Conservation (phyloP, 2,329 filamentous ascomycete species). For the Pseudogymnoascus sp. region DNA sequence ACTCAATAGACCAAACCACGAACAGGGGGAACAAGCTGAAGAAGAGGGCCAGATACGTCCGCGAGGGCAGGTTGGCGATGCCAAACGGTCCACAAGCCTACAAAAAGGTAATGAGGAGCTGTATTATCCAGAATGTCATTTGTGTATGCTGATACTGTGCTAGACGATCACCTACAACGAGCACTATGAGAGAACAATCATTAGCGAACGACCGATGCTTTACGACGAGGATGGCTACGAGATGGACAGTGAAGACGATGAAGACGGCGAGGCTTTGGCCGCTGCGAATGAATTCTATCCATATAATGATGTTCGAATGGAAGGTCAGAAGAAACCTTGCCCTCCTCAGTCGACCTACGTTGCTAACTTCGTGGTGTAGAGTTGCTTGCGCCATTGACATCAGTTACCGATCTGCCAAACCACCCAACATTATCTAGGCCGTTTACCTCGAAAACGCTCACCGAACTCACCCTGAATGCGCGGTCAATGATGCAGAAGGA, state of each 20-base stretch:
- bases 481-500: conserved; percentile 67
- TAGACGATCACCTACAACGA: conserved; percentile 68
- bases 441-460: conserved; percentile 65
- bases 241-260: conserved; percentile 63
- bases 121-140: background rate
- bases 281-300: conserved; percentile 63
- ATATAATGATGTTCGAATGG: conserved; percentile 61
- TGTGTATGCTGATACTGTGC: conserved; percentile 13
- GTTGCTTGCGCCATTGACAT: conserved; percentile 65
- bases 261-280: conserved; percentile 50
- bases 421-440: conserved; percentile 68
- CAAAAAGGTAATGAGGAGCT: conserved; percentile 49
- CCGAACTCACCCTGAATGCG: conserved; percentile 60
- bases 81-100: conserved; percentile 59
- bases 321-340: conserved; percentile 44
- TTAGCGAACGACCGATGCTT: conserved; percentile 63
- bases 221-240: conserved; percentile 73
- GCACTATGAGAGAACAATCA: conserved; percentile 56
- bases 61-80: conserved; percentile 59
- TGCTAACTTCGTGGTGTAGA: conserved; percentile 39
- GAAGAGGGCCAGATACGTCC: conserved; percentile 62
- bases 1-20: conserved; percentile 57
- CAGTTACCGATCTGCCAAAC: conserved; percentile 62
- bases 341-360: background rate
- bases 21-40: conserved; percentile 76